A percentile compares a stretch with the other conserved stretches of the same genome.
Conservation (phyloP, 2,329 filamentous ascomycete species). For the Trichophyton benhamiae region DNA sequence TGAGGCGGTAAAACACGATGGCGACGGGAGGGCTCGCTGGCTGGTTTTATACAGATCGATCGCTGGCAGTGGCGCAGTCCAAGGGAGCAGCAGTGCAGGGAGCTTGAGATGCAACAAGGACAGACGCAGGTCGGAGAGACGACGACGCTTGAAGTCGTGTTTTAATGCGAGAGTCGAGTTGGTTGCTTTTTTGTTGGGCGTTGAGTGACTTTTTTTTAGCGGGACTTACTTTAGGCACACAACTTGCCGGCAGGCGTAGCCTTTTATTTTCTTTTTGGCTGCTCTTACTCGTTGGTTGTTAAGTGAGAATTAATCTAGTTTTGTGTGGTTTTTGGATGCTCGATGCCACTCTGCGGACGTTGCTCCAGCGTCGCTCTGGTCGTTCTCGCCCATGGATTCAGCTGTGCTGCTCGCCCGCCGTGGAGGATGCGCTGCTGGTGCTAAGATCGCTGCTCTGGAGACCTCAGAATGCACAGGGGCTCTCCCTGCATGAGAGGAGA, state of each 20-base stretch:
- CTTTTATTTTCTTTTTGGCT: neutral
- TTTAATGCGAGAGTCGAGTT: neutral
- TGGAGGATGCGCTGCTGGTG: neutral
- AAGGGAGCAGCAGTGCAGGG: neutral
- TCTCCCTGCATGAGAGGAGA: neutral
- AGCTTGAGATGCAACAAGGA: slow-evolving; percentile 6
- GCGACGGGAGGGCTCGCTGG: neutral
- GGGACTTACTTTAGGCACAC: slow-evolving; percentile 1
- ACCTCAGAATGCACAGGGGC: neutral
- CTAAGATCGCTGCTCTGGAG: neutral
- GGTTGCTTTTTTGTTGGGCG: slow-evolving; percentile 8
- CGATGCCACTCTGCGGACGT: neutral
- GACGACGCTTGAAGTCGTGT: neutral
- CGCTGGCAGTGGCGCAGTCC: neutral
- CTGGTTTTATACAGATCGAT: neutral
- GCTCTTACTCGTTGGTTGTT: neutral
- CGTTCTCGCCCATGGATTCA: neutral
- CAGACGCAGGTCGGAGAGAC: neutral
- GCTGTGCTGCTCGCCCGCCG: neutral
- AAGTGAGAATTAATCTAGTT: neutral
- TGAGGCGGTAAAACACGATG: too few species aligned
- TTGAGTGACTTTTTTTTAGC: slow-evolving; percentile 9
- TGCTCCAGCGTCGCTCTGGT: neutral
- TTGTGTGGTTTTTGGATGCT: neutral
- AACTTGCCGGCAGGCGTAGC: neutral